A percentile compares a stretch with the other conserved stretches of the same genome.
These are phyloP conservation scores for Ganoderma leucocontextum DNA, from an alignment of 1,284 basidiomycete species.

Conservation along the genomic window DNA sequence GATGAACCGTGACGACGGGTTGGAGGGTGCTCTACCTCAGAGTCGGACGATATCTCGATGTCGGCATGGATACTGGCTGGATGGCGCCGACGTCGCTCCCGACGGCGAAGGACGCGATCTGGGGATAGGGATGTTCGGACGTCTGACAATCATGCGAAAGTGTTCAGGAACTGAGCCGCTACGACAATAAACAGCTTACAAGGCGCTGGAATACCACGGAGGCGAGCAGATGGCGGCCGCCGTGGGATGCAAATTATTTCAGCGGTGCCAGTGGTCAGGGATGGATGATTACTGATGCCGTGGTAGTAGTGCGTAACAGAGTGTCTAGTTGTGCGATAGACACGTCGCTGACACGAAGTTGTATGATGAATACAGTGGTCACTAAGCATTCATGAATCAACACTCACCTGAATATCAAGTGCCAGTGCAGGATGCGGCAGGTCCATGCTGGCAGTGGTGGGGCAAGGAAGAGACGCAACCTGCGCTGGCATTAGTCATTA, in stretches of 20 bases:
- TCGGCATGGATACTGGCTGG: background rate
- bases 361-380: background rate
- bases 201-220: slow-evolving; percentile 4
- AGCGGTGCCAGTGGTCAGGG: background rate
- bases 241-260: background rate
- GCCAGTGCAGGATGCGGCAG: too few species aligned
- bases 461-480: too few species aligned
- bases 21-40: background rate
- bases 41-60: slow-evolving; percentile 13
- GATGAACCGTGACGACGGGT: background rate
- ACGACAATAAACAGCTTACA: background rate
- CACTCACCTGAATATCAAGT: too few species aligned
- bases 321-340: background rate
- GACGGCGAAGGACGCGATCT: slow-evolving; percentile 13
- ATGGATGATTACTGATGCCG: background rate
- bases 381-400: too few species aligned
- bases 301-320: background rate
- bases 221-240: background rate
- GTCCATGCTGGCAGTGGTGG: too few species aligned
- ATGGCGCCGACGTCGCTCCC: background rate
- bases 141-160: background rate
- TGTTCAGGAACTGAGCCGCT: background rate
- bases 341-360: background rate
- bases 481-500: background rate
- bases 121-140: slow-evolving; percentile 13